These are phyloP conservation scores for Leishmania martiniquensis DNA, from an alignment of 208 protist genomes.

Conservation along the genomic window DNA sequence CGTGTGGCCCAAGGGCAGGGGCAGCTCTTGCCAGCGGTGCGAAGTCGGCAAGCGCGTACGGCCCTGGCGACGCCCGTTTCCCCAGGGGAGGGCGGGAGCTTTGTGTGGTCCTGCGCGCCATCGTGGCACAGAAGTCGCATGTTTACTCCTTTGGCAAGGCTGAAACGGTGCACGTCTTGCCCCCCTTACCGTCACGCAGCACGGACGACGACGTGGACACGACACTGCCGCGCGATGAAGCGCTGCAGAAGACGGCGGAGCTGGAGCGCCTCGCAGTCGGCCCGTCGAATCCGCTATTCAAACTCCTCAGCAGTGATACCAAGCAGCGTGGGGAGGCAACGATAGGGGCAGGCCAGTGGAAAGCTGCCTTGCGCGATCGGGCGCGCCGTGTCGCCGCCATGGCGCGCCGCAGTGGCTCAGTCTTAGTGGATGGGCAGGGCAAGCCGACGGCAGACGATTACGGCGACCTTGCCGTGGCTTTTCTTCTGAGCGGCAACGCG, in stretches of 20 bases:
- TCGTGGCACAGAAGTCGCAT: slow-evolving; percentile 72
- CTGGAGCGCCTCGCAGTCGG: slow-evolving; percentile 13
- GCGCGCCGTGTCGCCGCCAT: slow-evolving; percentile 23
- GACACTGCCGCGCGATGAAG: slow-evolving; percentile 22
- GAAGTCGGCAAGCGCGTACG: slow-evolving; percentile 24
- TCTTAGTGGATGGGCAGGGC: slow-evolving; percentile 35
- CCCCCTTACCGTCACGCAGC: slow-evolving; percentile 44
- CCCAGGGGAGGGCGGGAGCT: slow-evolving; percentile 44
- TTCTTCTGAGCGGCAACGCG: slow-evolving; percentile 60
- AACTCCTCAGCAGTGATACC: slow-evolving; percentile 22
- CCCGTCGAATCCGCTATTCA: slow-evolving; percentile 30
- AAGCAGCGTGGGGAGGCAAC: slow-evolving; percentile 18
- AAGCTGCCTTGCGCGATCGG: slow-evolving; percentile 23
- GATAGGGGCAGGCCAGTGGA: slow-evolving; percentile 19
- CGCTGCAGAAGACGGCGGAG: slow-evolving; percentile 9
- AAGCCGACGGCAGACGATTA: slow-evolving; percentile 49
- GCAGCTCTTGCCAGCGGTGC: background rate
- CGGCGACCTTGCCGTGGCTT: slow-evolving; percentile 78
- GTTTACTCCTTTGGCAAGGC: slow-evolving; percentile 70
- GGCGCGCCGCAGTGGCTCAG: slow-evolving; percentile 13
- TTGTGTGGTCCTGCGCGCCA: slow-evolving; percentile 73
- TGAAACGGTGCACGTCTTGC: slow-evolving; percentile 84
- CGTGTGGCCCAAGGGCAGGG: background rate
- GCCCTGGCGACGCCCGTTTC: slow-evolving; percentile 29
- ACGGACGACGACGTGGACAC: slow-evolving; percentile 18